Evolutionary conservation across 192 early-diverging fungal genomes (phyloP).

Genomic region (Coemansia biformis): DNA sequence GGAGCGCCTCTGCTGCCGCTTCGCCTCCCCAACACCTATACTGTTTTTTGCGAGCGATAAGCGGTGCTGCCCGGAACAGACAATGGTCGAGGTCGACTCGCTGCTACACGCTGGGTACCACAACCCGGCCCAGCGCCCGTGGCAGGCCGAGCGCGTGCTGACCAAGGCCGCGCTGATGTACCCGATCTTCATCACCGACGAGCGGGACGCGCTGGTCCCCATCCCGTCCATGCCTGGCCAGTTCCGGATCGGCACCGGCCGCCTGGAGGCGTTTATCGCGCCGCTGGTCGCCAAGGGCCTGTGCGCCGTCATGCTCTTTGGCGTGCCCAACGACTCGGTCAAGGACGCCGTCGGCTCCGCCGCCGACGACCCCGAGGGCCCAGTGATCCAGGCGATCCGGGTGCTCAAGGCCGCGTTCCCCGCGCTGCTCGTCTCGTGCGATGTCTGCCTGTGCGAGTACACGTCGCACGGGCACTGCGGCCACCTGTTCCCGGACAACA

Average conservation of each 20-base stretch:
- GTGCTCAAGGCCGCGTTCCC: slow-evolving; percentile 75
- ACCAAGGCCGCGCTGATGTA: slow-evolving; percentile 78
- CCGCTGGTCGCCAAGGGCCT: slow-evolving; percentile 89
- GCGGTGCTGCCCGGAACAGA: too few relatives aligned
- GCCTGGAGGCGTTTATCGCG: slow-evolving; percentile 65
- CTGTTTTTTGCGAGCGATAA: too few relatives aligned
- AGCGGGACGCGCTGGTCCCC: slow-evolving; percentile 63
- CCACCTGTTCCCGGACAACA: slow-evolving; percentile 66
- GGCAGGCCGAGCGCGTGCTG: slow-evolving; percentile 70
- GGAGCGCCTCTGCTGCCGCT: too few relatives aligned
- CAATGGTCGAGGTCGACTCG: slow-evolving; percentile 54
- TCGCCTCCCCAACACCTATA: too few relatives aligned
- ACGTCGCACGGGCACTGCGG: slow-evolving; percentile 97
- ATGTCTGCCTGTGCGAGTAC: slow-evolving; percentile 96
- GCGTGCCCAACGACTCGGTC: slow-evolving; percentile 69
- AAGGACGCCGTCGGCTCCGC: slow-evolving; percentile 74
- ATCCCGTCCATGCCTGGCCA: slow-evolving; percentile 84
- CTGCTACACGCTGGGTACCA: slow-evolving; percentile 86
- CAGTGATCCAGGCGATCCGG: slow-evolving; percentile 79
- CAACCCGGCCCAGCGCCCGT: slow-evolving; percentile 71
- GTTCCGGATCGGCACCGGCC: slow-evolving; percentile 76
- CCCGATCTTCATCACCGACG: slow-evolving; percentile 91
- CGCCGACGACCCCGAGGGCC: slow-evolving; percentile 77
- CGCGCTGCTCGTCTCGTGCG: slow-evolving; percentile 77
- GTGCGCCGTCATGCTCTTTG: slow-evolving; percentile 83